A percentile compares a stretch with the other conserved stretches of the same genome.
Conservation (phyloP, 495 filamentous ascomycete genomes). For the Lasiosphaeria hispida region DNA sequence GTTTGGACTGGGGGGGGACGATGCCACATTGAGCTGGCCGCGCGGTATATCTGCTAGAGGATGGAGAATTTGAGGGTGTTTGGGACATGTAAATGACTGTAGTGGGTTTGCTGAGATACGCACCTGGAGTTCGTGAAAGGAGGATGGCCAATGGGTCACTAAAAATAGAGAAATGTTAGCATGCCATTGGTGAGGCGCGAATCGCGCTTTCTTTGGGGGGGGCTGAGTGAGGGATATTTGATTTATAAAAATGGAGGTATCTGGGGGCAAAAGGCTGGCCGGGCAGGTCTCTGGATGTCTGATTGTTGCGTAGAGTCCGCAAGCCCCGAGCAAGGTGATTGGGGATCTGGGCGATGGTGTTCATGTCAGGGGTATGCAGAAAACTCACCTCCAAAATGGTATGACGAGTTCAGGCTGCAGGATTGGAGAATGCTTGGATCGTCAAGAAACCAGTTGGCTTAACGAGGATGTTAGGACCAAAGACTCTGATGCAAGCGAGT, state of each 20-base stretch:
- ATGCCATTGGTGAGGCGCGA: too few relatives aligned
- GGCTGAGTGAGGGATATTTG: too few relatives aligned
- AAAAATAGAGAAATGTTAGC: too few relatives aligned
- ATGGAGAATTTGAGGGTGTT: not conserved
- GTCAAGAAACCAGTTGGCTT: slow-evolving; percentile 27
- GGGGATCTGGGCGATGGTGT: not conserved
- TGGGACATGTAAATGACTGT: too few relatives aligned
- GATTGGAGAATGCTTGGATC: slow-evolving; percentile 17
- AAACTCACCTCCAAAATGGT: slow-evolving; percentile 32
- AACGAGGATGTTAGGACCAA: slow-evolving; percentile 43
- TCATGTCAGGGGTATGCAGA: not conserved
- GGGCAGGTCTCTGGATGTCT: too few relatives aligned
- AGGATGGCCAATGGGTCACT: not conserved
- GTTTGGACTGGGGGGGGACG: not conserved
- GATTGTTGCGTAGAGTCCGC: too few relatives aligned
- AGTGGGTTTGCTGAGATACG: not conserved
- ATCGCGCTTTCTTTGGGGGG: too few relatives aligned
- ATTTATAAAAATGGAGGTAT: too few relatives aligned
- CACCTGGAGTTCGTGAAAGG: not conserved
- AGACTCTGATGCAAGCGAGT: slow-evolving; percentile 51
- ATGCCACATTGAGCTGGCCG: too few relatives aligned
- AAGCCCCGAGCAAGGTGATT: not conserved
- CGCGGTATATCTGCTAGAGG: not conserved
- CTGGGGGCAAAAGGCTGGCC: too few relatives aligned
- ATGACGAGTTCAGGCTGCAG: slow-evolving; percentile 1